Percentiles rank a stretch among this genome's conserved stretches.
phyloP scores from a whole-genome alignment of 352 stramenopile genomes.

The Pythium rishiriense region DNA sequence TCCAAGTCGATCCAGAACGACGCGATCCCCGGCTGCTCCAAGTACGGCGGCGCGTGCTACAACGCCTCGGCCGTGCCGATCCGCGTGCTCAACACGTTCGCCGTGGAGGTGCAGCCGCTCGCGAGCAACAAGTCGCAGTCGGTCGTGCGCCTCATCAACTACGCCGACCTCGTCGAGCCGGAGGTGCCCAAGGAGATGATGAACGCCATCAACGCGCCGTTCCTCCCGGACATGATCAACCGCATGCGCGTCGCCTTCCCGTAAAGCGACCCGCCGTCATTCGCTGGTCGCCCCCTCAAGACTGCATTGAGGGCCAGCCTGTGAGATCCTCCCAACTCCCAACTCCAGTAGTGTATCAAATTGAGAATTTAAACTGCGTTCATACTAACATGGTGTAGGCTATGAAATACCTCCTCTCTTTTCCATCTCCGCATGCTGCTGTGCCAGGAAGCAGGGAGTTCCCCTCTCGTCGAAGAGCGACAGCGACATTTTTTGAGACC shows the following conservation, averaged over 20 bases:
- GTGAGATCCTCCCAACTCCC: too few species aligned
- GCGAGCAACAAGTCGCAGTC: conserved; percentile 19
- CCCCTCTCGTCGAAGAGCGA: too few species aligned
- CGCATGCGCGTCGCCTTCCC: conserved; percentile 29
- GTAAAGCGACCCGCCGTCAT: not conserved
- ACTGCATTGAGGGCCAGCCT: too few species aligned
- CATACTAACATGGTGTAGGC: too few species aligned
- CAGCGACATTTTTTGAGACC: not conserved
- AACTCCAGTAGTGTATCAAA: too few species aligned
- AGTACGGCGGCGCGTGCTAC: conserved; percentile 19
- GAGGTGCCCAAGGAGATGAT: conserved; percentile 13
- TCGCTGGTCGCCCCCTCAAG: too few species aligned
- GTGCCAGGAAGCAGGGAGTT: too few species aligned
- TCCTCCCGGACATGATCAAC: conserved; percentile 30
- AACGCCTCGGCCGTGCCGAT: conserved; percentile 18
- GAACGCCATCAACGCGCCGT: conserved; percentile 27
- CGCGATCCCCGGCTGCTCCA: conserved; percentile 17
- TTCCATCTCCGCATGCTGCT: too few species aligned
- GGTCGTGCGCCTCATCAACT: conserved; percentile 29
- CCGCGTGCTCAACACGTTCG: conserved; percentile 26
- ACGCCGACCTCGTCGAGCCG: conserved; percentile 18
- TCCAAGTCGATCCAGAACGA: conserved; percentile 27
- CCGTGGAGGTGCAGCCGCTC: conserved; percentile 22
- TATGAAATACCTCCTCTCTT: too few species aligned
- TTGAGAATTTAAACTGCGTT: too few species aligned